These are phyloP conservation scores for Aspergillus alliaceus DNA, from an alignment of 2,329 filamentous ascomycete genomes.

Conservation along the genomic window DNA sequence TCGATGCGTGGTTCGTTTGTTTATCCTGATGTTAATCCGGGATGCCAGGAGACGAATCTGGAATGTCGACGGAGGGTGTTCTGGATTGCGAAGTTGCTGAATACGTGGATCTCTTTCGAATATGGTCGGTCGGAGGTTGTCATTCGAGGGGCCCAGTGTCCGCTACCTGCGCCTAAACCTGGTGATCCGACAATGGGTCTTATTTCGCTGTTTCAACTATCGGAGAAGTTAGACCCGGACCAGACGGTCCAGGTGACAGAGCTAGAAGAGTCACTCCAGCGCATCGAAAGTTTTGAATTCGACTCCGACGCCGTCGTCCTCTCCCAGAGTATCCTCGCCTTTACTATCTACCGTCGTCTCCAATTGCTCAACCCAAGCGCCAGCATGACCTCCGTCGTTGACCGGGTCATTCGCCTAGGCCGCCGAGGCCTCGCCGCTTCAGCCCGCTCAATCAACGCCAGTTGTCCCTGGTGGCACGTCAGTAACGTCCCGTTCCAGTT, in stretches of 20 bases:
- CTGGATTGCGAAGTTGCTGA: conserved; percentile 12
- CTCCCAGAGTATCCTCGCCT: neutral
- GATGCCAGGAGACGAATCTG: neutral
- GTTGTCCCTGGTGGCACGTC: conserved; percentile 19
- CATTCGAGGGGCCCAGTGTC: neutral
- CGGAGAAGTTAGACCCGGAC: neutral
- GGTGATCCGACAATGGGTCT: neutral
- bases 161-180: neutral
- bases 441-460: neutral
- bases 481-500: conserved; percentile 20
- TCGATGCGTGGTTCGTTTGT: neutral
- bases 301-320: neutral
- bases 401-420: neutral
- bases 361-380: neutral
- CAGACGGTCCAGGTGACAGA: neutral
- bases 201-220: neutral
- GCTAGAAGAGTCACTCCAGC: neutral
- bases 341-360: neutral
- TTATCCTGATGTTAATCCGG: neutral
- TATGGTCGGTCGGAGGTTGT: conserved; percentile 7
- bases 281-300: neutral
- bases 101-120: conserved; percentile 16
- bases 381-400: neutral
- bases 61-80: conserved; percentile 10
- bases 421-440: neutral